phyloP scores from a whole-genome alignment of 805 yeast genomes.

The Candida peoriensis region DNA sequence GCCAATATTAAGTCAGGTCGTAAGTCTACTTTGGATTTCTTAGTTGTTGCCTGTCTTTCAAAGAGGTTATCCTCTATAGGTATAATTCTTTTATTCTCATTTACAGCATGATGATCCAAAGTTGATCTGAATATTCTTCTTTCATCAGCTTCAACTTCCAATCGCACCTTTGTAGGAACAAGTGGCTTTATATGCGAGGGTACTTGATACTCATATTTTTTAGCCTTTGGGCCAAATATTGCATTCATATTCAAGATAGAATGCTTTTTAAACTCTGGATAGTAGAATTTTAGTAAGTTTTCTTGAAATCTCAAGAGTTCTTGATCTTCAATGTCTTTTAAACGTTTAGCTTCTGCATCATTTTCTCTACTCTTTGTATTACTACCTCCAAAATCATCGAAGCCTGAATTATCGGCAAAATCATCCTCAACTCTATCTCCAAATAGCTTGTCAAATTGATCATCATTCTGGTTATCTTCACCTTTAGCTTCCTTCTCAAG shows the following conservation, averaged over 20 bases:
- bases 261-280: constrained; percentile 56
- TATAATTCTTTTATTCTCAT: constrained; percentile 13
- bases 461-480: constrained; percentile 3
- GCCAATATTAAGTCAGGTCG: constrained; percentile 58
- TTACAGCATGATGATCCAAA: constrained; percentile 10
- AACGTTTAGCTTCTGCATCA: constrained; percentile 2
- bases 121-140: constrained; percentile 42
- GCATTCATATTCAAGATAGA: constrained; percentile 59
- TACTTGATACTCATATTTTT: constrained; percentile 44
- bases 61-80: constrained; percentile 12
- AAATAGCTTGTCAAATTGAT: constrained; percentile 25
- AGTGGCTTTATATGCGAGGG: constrained; percentile 25
- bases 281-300: constrained; percentile 40
- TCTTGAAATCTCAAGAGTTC: constrained; percentile 25
- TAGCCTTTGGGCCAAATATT: constrained; percentile 60
- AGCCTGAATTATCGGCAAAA: constrained; percentile 12
- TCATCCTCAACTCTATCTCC: constrained; percentile 25
- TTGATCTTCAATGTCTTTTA: constrained; percentile 16
- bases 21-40: constrained; percentile 10
- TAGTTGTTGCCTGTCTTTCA: constrained; percentile 11
- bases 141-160: constrained; percentile 64
- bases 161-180: constrained; percentile 51
- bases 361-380: background rate
- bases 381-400: constrained; percentile 14
- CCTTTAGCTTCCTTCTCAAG: constrained; percentile 10